Base-by-base conservation (phyloP, 441 rosid species). In the Bocquillonia castaneifolia region DNA sequence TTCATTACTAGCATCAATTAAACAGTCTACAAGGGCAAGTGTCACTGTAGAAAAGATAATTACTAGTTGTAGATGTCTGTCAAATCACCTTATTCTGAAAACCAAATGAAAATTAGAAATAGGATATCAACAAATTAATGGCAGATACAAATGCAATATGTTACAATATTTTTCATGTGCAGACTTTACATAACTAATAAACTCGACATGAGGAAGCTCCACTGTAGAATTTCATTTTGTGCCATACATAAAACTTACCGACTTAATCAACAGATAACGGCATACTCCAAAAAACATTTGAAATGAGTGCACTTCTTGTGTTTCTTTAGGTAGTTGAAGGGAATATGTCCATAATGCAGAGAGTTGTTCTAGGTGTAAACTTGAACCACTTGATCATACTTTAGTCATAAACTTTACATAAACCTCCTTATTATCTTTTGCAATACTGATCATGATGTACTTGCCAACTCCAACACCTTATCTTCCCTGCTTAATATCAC, bases 31-130 rank as follows among this genome's bases (percentile, higher is more conserved):
- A 22, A 40, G 20, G 63, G 20, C 29, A 55, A 59, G 22, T 39
- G 50, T 31, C 0, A 54, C 12, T 18, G 54, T 23, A 40, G 23
- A 69, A 67, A 62, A 50, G 66, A 72, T 64, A 64, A 66, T 83
- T 89, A 95, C 99, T 98, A 95, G 83, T 81, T 95, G 79, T 94
- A 92, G 70, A 94, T 90, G 82, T 90, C 90, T 6, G 99, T 90
- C 86, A 92, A 93, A 69, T 92, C 97, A 74, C 98, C 99, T 70
- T 90, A 92, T 74, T 92, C 99, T 90, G 93, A 70, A 76, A 78
- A 47, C 63, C 36, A 64, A 52, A 70, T 3, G 22, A 8, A 59
- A 72, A 70, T 4, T 51, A 63, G 44, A 37, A 66, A 52, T 51
- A 29, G 32, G 1, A 29, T 59, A 54, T 22, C 26, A 74, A 69